Percentiles rank a stretch among this genome's conserved stretches.
Conservation (phyloP, 2,329 filamentous ascomycete species). For the Colletotrichum lini region DNA sequence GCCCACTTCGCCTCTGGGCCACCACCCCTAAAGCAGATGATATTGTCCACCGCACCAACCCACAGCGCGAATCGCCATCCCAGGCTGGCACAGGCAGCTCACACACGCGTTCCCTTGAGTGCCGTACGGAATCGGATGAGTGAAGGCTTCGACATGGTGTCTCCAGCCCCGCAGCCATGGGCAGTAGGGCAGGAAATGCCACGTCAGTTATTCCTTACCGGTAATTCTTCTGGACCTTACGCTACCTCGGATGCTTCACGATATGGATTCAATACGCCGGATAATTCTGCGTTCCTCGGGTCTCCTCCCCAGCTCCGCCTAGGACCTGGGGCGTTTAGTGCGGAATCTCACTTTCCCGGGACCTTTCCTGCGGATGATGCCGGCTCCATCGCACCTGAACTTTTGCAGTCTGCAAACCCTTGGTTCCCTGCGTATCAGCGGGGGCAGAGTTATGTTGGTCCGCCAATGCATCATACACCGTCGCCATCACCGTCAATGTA, state of each 20-base stretch:
- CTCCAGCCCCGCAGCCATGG: slow-evolving; percentile 30
- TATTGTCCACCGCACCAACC: slow-evolving; percentile 73
- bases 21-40: slow-evolving; percentile 86
- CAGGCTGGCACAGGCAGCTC: background rate
- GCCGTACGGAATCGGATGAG: slow-evolving; percentile 2
- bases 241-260: background rate
- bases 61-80: slow-evolving; percentile 38
- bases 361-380: slow-evolving; percentile 7
- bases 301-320: slow-evolving; percentile 15
- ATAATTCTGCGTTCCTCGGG: slow-evolving; percentile 12
- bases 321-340: slow-evolving; percentile 2
- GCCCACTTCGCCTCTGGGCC: slow-evolving; percentile 80
- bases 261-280: slow-evolving; percentile 17
- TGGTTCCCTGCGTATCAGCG: slow-evolving; percentile 27
- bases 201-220: slow-evolving; percentile 7
- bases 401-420: slow-evolving; percentile 23
- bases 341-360: slow-evolving; percentile 9
- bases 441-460: slow-evolving; percentile 35
- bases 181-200: slow-evolving; percentile 12
- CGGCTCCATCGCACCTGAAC: slow-evolving; percentile 4
- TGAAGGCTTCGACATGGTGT: background rate
- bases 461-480: slow-evolving; percentile 27
- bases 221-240: background rate
- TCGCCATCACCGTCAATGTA: slow-evolving; percentile 31
- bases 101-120: slow-evolving; percentile 9